Conservation (phyloP, 768 basidiomycete species). For the Glaciozyma martinii region DNA sequence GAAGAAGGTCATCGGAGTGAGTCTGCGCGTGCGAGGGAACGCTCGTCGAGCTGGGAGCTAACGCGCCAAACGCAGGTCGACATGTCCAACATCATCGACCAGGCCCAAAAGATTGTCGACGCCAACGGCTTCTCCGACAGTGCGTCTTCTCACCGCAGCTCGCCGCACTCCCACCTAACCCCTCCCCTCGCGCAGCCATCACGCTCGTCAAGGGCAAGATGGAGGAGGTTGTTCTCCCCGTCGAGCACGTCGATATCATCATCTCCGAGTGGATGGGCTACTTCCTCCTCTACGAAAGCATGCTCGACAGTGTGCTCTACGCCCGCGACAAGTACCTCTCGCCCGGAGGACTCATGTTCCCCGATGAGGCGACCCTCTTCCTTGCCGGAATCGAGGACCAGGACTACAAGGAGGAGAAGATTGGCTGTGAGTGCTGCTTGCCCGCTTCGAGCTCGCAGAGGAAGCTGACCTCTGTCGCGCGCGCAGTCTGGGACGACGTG, state of each 20-base stretch:
- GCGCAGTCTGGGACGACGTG: constrained; percentile 96
- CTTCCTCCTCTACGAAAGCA: constrained; percentile 92
- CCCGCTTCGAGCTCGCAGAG: neutral
- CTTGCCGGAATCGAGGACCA: constrained; percentile 97
- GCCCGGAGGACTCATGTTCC: constrained; percentile 84
- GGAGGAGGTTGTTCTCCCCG: constrained; percentile 80
- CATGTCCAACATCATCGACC: constrained; percentile 99
- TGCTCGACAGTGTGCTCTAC: constrained; percentile 95
- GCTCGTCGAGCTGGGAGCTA: neutral
- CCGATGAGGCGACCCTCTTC: constrained; percentile 84
- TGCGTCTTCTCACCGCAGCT: constrained; percentile 44
- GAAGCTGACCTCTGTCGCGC: constrained; percentile 4
- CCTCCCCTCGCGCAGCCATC: constrained; percentile 52
- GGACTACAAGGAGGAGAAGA: constrained; percentile 99
- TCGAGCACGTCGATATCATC: constrained; percentile 92
- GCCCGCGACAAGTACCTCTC: constrained; percentile 93
- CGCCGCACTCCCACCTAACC: neutral
- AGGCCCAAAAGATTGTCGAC: constrained; percentile 92
- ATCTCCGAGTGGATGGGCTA: constrained; percentile 99
- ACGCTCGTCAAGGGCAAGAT: constrained; percentile 96
- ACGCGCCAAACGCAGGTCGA: constrained; percentile 59
- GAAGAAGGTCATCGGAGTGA: constrained; percentile 36
- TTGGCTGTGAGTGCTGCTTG: constrained; percentile 66
- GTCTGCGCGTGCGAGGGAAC: neutral
- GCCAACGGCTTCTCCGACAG: constrained; percentile 94